Base-by-base conservation (phyloP, 2,329 filamentous ascomycete genomes). In the Ophiocordyceps robertsii region DNA sequence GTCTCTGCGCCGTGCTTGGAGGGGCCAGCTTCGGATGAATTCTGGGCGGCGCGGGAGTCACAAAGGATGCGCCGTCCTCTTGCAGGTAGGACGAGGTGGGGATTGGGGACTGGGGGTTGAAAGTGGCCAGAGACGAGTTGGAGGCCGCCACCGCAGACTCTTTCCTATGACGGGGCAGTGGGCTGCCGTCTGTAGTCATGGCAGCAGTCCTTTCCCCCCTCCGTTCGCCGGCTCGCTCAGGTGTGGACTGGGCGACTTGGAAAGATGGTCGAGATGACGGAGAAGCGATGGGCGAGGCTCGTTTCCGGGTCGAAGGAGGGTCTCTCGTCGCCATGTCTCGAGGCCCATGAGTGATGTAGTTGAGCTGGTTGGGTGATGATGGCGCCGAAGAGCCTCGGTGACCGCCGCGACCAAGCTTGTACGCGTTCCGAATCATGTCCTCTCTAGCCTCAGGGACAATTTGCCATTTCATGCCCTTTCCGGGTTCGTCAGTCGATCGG, bases 391-490 rank as follows among this genome's bases (percentile, higher is more conserved):
- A 83, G 44, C 79, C 79, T 46, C 78, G 69, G 50, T 80, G 77
- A 4, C 77, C 77, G 40, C 78, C 76, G 38, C 75, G 69, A 16
- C 77, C 77, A 16, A 76, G 72, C 43, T 73, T 71, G 51, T 68
- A 75, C 2, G 75, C 74, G 51, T 83, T 85, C 58, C 84, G 84
- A 46, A 87, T 74, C 69, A 95, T 94, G 42, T 95, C 90, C 16
- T 95, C 86, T 39, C 83, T 80, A 49, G 82, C 75, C 48, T 93
- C 85, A 1, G 84, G 74, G 4, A 86, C 80, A 55, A 98, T 89
- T 62, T 90, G 86, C 92, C 92, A 98, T 59, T 96, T 96, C 88
- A 95, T 96, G 27, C 92, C 92, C 60, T 98, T 98, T 12, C 92
- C 92, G 19, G 92, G 92, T 59, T 98, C 92, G 52, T 96, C 87